These are phyloP conservation scores for Boletus edulis DNA, from an alignment of 768 basidiomycete species.

Conservation along the genomic window DNA sequence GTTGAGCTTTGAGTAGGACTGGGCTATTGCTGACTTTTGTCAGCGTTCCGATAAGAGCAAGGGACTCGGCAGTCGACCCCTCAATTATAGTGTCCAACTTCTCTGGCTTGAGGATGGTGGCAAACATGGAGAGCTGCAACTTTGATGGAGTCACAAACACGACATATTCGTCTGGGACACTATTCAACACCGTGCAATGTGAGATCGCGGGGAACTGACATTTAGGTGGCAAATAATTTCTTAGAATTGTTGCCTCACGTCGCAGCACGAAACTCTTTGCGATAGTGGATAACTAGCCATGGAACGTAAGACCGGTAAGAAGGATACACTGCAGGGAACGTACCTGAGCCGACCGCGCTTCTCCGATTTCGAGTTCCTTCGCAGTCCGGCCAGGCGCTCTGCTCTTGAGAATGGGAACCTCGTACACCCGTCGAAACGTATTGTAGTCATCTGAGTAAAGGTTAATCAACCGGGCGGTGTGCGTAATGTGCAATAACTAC, in stretches of 20 bases:
- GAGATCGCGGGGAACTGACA: conserved; percentile 44
- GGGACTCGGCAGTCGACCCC: conserved; percentile 70
- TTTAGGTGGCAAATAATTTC: conserved; percentile 88
- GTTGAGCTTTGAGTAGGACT: conserved; percentile 76
- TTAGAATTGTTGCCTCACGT: conserved; percentile 78
- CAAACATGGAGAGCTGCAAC: conserved; percentile 81
- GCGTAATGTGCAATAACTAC: conserved; percentile 34
- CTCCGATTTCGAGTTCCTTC: conserved; percentile 76
- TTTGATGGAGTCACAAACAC: conserved; percentile 89
- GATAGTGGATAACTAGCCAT: conserved; percentile 60
- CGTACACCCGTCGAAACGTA: conserved; percentile 79
- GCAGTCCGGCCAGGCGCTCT: conserved; percentile 71
- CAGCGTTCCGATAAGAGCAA: conserved; percentile 75
- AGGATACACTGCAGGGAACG: neutral
- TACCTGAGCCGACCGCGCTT: conserved; percentile 77
- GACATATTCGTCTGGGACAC: conserved; percentile 84
- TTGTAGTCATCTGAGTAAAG: conserved; percentile 61
- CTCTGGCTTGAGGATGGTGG: conserved; percentile 68
- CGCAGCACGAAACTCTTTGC: conserved; percentile 88
- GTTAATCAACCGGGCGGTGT: neutral
- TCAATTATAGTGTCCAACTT: conserved; percentile 67
- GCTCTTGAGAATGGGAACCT: conserved; percentile 82
- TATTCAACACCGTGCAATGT: neutral
- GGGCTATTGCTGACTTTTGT: conserved; percentile 95
- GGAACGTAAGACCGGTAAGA: neutral